Conservation (phyloP, 192 early-diverging fungal genomes). For the Mortierella alpina region DNA sequence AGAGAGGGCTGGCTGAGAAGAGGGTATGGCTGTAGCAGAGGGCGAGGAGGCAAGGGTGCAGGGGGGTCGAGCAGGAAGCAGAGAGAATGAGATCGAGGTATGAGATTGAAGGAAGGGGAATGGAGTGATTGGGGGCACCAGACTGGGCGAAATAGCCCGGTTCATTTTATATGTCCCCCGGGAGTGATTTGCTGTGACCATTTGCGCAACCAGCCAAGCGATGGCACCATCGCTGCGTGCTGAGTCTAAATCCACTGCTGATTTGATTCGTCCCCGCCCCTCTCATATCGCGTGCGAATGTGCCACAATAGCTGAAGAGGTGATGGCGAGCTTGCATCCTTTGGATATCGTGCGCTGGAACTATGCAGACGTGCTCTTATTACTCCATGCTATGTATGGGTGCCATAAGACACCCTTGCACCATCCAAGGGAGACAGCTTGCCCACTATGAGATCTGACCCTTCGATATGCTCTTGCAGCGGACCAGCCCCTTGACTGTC, state of each 20-base stretch:
- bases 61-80: no score
- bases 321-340: no score
- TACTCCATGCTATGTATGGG: neutral
- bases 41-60: neutral
- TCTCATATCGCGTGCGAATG: neutral
- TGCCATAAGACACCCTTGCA: neutral
- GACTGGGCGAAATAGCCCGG: no score
- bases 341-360: no score
- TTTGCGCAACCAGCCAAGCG: neutral
- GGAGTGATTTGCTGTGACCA: neutral
- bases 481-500: conserved; percentile 38
- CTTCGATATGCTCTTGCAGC: conserved; percentile 36
- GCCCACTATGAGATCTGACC: conserved; percentile 37
- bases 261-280: neutral
- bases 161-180: no score
- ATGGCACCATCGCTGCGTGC: conserved; percentile 2
- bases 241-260: conserved; percentile 7
- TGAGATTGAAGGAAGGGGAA: no score
- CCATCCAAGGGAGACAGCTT: neutral
- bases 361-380: neutral
- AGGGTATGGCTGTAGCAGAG: neutral
- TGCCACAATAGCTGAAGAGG: no score
- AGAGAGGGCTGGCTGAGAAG: neutral
- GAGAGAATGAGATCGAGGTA: no score
- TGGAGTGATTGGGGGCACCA: no score